Conservation (phyloP, 805 yeast genomes). For the Candida pseudofarinosa region DNA sequence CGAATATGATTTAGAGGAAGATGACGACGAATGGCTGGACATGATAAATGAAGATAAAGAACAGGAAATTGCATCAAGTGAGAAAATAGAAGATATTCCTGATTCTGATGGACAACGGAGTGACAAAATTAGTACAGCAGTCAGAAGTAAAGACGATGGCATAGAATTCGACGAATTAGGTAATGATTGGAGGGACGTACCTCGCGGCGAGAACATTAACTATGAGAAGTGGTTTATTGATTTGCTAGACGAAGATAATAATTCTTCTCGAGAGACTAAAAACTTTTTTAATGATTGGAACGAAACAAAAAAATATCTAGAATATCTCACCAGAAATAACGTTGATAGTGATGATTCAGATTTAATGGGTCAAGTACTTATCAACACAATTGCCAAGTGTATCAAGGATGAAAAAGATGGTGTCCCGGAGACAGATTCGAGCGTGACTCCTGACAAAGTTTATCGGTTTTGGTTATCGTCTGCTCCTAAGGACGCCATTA, state of each 20-base stretch:
- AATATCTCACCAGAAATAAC: slow-evolving; percentile 18
- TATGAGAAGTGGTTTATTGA: slow-evolving; percentile 18
- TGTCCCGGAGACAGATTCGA: slow-evolving; percentile 1
- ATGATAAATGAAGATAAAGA: slow-evolving; percentile 10
- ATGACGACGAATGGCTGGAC: slow-evolving; percentile 15
- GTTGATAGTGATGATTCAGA: slow-evolving; percentile 23
- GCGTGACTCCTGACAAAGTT: slow-evolving; percentile 48
- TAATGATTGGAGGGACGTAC: slow-evolving; percentile 69
- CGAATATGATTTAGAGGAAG: slow-evolving; percentile 47
- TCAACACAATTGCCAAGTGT: slow-evolving; percentile 52
- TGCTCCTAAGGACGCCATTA: slow-evolving; percentile 23
- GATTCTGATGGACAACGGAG: neutral
- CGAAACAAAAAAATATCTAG: slow-evolving; percentile 20
- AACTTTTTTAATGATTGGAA: slow-evolving; percentile 13
- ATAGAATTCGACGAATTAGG: slow-evolving; percentile 58
- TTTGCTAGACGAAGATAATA: slow-evolving; percentile 13
- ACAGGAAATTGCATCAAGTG: slow-evolving; percentile 5
- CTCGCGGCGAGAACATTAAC: slow-evolving; percentile 51
- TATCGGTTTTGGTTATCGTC: slow-evolving; percentile 42
- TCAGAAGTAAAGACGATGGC: slow-evolving; percentile 13
- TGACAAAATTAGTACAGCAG: slow-evolving; percentile 11
- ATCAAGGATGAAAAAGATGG: slow-evolving; percentile 37
- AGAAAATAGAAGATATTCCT: slow-evolving; percentile 6
- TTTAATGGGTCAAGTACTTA: slow-evolving; percentile 34
- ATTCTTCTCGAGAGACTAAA: slow-evolving; percentile 8